Evolutionary conservation across 345 rosid species (phyloP).

Genomic region (Ceriops tagal): DNA sequence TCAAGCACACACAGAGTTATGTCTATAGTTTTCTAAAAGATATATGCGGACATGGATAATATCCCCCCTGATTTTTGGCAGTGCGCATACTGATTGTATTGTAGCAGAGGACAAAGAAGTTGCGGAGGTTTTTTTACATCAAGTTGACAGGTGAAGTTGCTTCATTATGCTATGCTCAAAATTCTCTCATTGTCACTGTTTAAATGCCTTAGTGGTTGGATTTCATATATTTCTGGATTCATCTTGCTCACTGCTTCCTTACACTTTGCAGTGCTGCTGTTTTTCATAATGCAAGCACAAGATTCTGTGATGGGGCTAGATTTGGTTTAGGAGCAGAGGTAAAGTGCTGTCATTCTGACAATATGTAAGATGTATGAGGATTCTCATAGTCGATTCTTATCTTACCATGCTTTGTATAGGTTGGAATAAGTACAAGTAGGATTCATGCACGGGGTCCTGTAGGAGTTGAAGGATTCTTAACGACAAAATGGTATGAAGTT

Average conservation of each 20-base stretch:
- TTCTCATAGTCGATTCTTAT: slow-evolving; percentile 8
- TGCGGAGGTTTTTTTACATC: slow-evolving; percentile 72
- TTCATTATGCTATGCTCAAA: background rate
- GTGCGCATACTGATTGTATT: slow-evolving; percentile 95
- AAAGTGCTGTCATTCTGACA: slow-evolving; percentile 12
- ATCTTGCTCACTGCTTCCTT: too few species aligned
- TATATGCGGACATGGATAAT: background rate
- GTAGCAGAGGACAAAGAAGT: slow-evolving; percentile 67
- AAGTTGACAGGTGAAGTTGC: slow-evolving; percentile 71
- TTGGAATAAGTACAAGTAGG: slow-evolving; percentile 94
- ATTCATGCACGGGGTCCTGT: slow-evolving; percentile 99
- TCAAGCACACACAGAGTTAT: too few species aligned
- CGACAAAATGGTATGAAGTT: slow-evolving; percentile 78
- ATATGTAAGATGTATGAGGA: background rate
- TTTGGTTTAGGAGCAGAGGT: slow-evolving; percentile 99
- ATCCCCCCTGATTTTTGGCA: slow-evolving; percentile 33
- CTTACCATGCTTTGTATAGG: slow-evolving; percentile 36
- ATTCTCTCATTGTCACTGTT: background rate
- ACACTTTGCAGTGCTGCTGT: slow-evolving; percentile 80
- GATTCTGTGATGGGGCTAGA: slow-evolving; percentile 96
- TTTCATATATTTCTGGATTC: too few species aligned
- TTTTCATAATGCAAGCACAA: slow-evolving; percentile 94
- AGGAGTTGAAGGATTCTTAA: slow-evolving; percentile 91
- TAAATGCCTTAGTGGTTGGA: too few species aligned
- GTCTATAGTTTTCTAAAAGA: background rate